Percentiles rank a stretch among this genome's conserved stretches.
Conservation (phyloP, 1,284 basidiomycete genomes). For the Cerrena zonata region DNA sequence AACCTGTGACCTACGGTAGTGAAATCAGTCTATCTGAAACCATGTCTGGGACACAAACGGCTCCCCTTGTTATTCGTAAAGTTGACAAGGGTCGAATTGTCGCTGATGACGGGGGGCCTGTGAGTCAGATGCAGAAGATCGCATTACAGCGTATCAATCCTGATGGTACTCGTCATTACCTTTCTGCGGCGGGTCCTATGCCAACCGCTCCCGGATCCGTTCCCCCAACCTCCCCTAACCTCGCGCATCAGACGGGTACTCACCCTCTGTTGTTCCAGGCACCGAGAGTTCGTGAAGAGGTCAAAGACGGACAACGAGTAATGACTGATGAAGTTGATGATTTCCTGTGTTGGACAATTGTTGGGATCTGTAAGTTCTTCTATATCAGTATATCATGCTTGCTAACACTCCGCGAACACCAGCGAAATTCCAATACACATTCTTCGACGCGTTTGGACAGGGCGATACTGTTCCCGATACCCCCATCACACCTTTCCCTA, state of each 20-base stretch:
- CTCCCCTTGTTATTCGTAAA: conserved; percentile 85
- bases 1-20: conserved; percentile 87
- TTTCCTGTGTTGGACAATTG: conserved; percentile 92
- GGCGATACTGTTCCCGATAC: conserved; percentile 69
- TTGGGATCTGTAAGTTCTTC: conserved; percentile 78
- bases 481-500: conserved; percentile 85
- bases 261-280: conserved; percentile 75
- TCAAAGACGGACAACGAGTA: conserved; percentile 63
- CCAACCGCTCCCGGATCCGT: conserved; percentile 65
- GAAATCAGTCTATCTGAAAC: conserved; percentile 83
- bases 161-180: conserved; percentile 74
- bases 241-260: conserved; percentile 68
- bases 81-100: conserved; percentile 86
- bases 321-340: conserved; percentile 87
- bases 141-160: conserved; percentile 80
- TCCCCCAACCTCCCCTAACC: conserved; percentile 58
- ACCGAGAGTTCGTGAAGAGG: conserved; percentile 67
- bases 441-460: conserved; percentile 82
- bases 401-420: conserved; percentile 14
- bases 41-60: conserved; percentile 76
- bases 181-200: conserved; percentile 78
- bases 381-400: not conserved
- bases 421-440: conserved; percentile 92
- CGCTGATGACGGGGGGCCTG: conserved; percentile 79
- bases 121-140: conserved; percentile 95